Evolutionary conservation across 164 flowering plant species (phyloP).

Genomic region (Macadamia tetraphylla): DNA sequence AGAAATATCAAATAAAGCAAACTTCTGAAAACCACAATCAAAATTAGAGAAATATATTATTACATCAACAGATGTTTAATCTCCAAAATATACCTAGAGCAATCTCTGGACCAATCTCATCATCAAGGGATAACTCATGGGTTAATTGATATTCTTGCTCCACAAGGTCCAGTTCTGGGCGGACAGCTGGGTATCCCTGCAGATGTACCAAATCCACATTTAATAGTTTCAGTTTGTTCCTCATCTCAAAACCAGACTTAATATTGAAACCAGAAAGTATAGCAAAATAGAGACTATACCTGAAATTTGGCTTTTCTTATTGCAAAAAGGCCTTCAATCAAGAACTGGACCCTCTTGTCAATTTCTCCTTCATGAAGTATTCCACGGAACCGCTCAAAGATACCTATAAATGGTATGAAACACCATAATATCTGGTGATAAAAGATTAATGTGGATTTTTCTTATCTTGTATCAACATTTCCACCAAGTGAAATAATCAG

Average conservation of each 20-base stretch:
- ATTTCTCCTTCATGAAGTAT: conserved; percentile 98
- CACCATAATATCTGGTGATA: neutral
- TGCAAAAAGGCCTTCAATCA: conserved; percentile 98
- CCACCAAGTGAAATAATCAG: no score
- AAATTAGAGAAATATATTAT: neutral
- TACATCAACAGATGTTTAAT: neutral
- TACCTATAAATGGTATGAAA: conserved; percentile 35
- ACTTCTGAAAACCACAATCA: neutral
- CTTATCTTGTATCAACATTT: no score
- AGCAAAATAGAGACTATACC: conserved; percentile 29
- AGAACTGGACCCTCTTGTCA: conserved; percentile 85
- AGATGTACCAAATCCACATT: conserved; percentile 3
- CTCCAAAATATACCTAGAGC: conserved; percentile 49
- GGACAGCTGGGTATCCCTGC: conserved; percentile 88
- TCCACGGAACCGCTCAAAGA: conserved; percentile 96
- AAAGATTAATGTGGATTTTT: no score
- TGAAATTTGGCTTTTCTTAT: conserved; percentile 89
- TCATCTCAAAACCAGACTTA: no score
- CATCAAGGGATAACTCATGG: conserved; percentile 80
- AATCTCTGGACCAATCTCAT: conserved; percentile 68
- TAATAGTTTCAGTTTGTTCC: conserved; percentile 1
- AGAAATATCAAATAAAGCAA: conserved; percentile 8
- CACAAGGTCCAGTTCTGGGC: conserved; percentile 90
- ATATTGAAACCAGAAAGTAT: neutral
- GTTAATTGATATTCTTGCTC: conserved; percentile 88